Evolutionary conservation across 2,329 filamentous ascomycete species (phyloP), one percentile per base, ranked within the genome.

Genomic region (Penicillium sp.): DNA sequence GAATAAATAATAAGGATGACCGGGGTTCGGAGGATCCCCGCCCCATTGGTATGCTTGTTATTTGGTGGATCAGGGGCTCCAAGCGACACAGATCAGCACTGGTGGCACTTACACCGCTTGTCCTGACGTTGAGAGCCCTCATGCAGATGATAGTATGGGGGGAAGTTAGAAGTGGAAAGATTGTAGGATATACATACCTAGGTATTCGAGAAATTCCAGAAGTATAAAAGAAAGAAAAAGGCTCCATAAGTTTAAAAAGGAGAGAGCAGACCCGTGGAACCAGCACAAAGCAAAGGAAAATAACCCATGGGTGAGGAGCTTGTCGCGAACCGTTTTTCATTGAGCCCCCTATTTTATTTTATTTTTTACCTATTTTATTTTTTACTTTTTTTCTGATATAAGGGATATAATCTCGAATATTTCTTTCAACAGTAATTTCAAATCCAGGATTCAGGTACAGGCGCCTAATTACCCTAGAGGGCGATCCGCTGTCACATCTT

Each of bases 401-500:
- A 29, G 29, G 18, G 29, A 46, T 16, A 18, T 35, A n/a, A 35
- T 29, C 14, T 26, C 9, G 2, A 38, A 2, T 38, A 24, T 20
- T 8, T 43, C 22, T 53, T 35, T 16, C 32, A n/a, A 43, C 38
- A 24, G 29, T 37, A 35, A 35, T 38, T 18, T 43, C 38, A 49
- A 34, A 49, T 55, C 52, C 44, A 51, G 45, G 56, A 63, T 64
- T 58, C 63, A 66, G 68, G 68, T 61, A 69, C 63, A 61, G 44
- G 62, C 61, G 62, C 60, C 60, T 65, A 65, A 53, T 31, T 24
- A 51, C 42, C 42, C 58, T 60, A 62, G 63, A 66, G 58, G 62
- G 58, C 62, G 65, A 68, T 69, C 68, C 63, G 67, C 66, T 69
- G 66, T 72, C 67, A 70, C 67, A 69, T 67, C 62, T 61, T 67